Evolutionary conservation across 148 eudicot genomes (phyloP), one percentile per base, ranked within the genome.

Genomic region (Pharnaceum exiguum): DNA sequence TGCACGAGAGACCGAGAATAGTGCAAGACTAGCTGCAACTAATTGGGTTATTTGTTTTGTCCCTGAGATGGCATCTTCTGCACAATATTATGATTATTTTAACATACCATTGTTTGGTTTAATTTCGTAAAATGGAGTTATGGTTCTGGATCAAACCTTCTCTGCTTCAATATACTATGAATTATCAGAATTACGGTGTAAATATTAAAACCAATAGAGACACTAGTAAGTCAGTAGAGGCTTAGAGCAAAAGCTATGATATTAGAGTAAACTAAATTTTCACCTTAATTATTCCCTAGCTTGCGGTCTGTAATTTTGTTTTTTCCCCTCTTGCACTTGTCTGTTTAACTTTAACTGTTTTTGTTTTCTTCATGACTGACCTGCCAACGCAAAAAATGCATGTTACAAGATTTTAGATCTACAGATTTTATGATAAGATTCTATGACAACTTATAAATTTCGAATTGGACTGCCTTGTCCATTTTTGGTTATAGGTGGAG

Each of bases 251-350:
- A 43, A 21, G 22, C 47, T 43, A 33, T 3, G 38, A 51, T 18
- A 48, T 27, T 49, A 13, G 27, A 26, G 26, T 9, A 25, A 4
- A 37, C 19, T 57, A 21, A 2, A 4, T 57, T 15, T 13, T 22
- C 26, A 1, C 4, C 21, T 9, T 24, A 7, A 38, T 25, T 24
- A 7, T 13, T 2, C 23, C 4, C n/a, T n/a, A n/a, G n/a, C 25
- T 60, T 60, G n/a, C 48, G 31, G 37, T 60, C 35, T 48, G 35
- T 60, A 13, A 30, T 46, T 23, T 46, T 10, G n/a, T 46, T 35
- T 24, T 60, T 13, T 47, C n/a, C 32, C 18, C 9, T 13, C 10
- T 28, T 27, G 1, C 24, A 2, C 10, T 16, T 17, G 1, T 30
- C 17, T 30, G 33, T 16, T 28, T 27, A 24, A 1, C 5, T 2